Evolutionary conservation across 2,329 filamentous ascomycete species (phyloP), one percentile per base, ranked within the genome.

Genomic region (Trichoderma atroviride): DNA sequence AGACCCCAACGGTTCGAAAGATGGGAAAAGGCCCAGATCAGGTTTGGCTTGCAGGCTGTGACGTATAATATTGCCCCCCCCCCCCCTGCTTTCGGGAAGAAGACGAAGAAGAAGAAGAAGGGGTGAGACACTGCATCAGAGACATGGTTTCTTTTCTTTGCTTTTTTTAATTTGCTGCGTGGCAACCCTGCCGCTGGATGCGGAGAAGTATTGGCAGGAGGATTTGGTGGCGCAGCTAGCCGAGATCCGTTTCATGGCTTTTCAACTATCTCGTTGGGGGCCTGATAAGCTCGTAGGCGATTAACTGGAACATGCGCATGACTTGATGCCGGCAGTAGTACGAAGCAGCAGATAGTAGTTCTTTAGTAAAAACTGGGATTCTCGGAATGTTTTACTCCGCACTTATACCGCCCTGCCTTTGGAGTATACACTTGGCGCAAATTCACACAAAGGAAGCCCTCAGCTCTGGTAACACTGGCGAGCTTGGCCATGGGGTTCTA

Each of bases 51-150:
- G 33, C 43, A 52, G 47, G 27, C 0, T n/a, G 24, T 31, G 47
- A 24, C 47, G 22, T 22, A 50, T 50, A 24, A 24, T 24, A 13
- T 50, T 50, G 47, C 11, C 7, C 11, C 16, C 29, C 29, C 37
- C 19, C 11, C 16, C 29, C 29, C 37, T 11, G 40, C 40, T 33
- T 63, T 22, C 60, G 29, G 50, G 61, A 40, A 40, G 37, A 19
- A 19, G 16, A 43, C 16, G 40, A 19, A 40, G 60, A 35, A 40
- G 37, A 9, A 19, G 19, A 43, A 43, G 40, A 19, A 43, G 11
- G 40, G 40, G 7, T 24, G 62, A 64, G 50, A 64, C 61, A 35
- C 27, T 29, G 52, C 22, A 65, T 57, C 62, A 57, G 62, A 65
- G 52, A 57, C 52, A 65, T 57, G 37, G 4, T 16, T 40, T 19